Base-by-base conservation (phyloP, 495 filamentous ascomycete species). In the Aspergillus panamensis region DNA sequence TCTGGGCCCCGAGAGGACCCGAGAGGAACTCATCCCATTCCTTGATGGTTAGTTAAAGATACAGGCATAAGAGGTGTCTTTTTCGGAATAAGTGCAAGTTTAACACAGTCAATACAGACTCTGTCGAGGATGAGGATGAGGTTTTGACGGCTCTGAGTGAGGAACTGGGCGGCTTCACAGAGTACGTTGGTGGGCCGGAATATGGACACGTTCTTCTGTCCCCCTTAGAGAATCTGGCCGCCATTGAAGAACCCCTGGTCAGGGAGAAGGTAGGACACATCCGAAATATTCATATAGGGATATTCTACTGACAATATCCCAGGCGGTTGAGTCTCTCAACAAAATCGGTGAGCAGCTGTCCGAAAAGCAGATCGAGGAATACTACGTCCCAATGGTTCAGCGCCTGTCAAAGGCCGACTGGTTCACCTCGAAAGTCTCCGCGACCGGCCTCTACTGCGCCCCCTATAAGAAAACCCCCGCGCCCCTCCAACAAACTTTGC, bases 391-490 rank as follows among this genome's bases (percentile, higher is more conserved):
- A 29, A 87, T 98, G 62, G 88, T 89, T 52, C 83, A 96, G 65
- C 89, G 94, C 62, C 87, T 98, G 52, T 96, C 94, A 54, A 97
- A 97, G 82, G 95, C 94, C 72, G 94, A 98, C 78, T 98, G 94
- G 94, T 98, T 98, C 69, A 98, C 94, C 30, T 97, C 95, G 58
- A 98, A 97, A 74, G 94, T 98, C 51, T 98, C 94, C 13, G 94
- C 92, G 8, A 95, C 94, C 61, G 94, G 93, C 47, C 88, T 98
- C 40, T 97, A 93, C 74, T 92, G 87, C 64, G 82, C 86, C 44
- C 93, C 94, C 58, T 98, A 98, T 81, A 85, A 81, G 53, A 96
- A 93, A 78, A 89, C 93, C 52, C 84, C 88, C 14, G 81, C 85
- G 13, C 77, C 85, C n/a, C 83, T 89, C 59, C 95, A 97, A 71